Evolutionary conservation across 768 basidiomycete species (phyloP).

Genomic region (Lactarius vividus): DNA sequence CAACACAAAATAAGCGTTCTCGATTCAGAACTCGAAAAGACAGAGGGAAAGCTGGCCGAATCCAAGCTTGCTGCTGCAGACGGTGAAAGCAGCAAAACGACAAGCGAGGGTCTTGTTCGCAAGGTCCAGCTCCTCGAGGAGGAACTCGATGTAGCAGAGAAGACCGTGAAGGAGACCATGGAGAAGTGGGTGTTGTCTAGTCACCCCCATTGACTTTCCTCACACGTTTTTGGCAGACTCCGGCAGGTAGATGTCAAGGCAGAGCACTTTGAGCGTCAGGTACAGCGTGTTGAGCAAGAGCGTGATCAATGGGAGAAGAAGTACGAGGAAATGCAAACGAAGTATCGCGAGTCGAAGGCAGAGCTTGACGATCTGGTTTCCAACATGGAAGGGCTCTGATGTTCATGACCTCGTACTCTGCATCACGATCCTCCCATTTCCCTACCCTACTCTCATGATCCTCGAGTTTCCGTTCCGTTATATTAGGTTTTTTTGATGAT

Average conservation of each 20-base stretch:
- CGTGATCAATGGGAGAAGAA: constrained; percentile 94
- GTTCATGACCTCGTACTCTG: neutral
- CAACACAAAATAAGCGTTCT: constrained; percentile 62
- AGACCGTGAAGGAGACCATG: constrained; percentile 92
- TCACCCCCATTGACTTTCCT: neutral
- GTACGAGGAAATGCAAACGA: constrained; percentile 76
- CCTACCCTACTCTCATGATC: neutral
- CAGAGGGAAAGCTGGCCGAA: constrained; percentile 62
- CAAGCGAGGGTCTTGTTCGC: constrained; percentile 68
- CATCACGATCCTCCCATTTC: neutral
- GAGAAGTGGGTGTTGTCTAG: constrained; percentile 74
- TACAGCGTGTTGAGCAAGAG: constrained; percentile 83
- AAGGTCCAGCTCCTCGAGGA: constrained; percentile 94
- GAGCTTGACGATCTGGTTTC: constrained; percentile 83
- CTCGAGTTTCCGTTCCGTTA: neutral
- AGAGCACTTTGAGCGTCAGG: constrained; percentile 95
- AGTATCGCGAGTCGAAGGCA: constrained; percentile 68
- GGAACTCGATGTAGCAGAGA: constrained; percentile 93
- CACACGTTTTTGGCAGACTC: constrained; percentile 50
- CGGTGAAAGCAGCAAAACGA: constrained; percentile 64
- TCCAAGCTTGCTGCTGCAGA: constrained; percentile 65
- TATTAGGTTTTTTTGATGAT: no score
- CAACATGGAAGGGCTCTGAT: constrained; percentile 55
- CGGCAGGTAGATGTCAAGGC: constrained; percentile 98
- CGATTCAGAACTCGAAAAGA: constrained; percentile 67